Conservation (phyloP, 768 basidiomycete genomes). For the Neoboletus brunneissimus region DNA sequence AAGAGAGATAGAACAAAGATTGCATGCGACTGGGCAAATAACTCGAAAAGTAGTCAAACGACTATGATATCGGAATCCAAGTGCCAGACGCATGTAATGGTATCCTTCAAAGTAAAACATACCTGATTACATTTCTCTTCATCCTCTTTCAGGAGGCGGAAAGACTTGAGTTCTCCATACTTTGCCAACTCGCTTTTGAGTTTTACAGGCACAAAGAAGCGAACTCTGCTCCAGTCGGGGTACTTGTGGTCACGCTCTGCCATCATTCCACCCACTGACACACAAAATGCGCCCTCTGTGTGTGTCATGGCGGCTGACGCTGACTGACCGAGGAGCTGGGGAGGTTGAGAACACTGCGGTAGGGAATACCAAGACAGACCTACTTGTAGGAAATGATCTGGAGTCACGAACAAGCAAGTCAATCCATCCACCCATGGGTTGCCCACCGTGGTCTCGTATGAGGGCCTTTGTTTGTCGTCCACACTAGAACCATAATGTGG, state of each 20-base stretch:
- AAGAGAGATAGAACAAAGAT: slow-evolving; percentile 1
- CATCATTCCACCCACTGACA: slow-evolving; percentile 39
- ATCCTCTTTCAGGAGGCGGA: slow-evolving; percentile 26
- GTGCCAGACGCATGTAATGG: not conserved
- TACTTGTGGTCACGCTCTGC: slow-evolving; percentile 20
- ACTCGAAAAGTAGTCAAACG: slow-evolving; percentile 6
- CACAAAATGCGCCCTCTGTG: slow-evolving; percentile 50
- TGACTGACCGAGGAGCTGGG: slow-evolving; percentile 50
- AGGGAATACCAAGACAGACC: slow-evolving; percentile 9
- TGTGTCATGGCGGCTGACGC: slow-evolving; percentile 47
- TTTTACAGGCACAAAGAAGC: slow-evolving; percentile 28
- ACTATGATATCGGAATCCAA: slow-evolving; percentile 1
- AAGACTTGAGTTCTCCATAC: slow-evolving; percentile 32
- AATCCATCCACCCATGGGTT: slow-evolving; percentile 27
- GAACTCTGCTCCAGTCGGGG: slow-evolving; percentile 24
- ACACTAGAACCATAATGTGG: not conserved
- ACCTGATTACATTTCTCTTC: slow-evolving; percentile 28
- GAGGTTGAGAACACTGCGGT: slow-evolving; percentile 6
- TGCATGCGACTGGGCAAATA: slow-evolving; percentile 1
- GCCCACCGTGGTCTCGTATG: slow-evolving; percentile 1
- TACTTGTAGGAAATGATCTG: slow-evolving; percentile 47
- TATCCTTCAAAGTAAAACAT: slow-evolving; percentile 11
- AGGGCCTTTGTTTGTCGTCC: slow-evolving; percentile 7
- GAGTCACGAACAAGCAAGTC: slow-evolving; percentile 44
- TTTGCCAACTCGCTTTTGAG: slow-evolving; percentile 30